Evolutionary conservation across 768 basidiomycete genomes (phyloP), one percentile per base, ranked within the genome.

Genomic region (Termitomyces sp.): DNA sequence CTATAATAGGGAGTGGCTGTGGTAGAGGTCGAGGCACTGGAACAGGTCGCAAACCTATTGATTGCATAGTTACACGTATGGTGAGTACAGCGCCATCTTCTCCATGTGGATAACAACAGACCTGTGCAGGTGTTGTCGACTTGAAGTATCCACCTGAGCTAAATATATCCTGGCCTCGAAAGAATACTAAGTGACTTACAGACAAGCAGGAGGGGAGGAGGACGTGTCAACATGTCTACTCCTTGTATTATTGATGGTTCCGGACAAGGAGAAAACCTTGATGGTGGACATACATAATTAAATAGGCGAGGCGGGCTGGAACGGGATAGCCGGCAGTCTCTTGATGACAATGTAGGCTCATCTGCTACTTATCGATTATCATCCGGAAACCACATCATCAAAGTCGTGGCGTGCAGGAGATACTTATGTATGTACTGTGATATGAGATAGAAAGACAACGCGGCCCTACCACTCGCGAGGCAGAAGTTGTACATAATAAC

Each of bases 181-280:
- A 4, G 25, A 15, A 45, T 32, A 11, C n/a, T n/a, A 15, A n/a
- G 29, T 15, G 15, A 67, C 71, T 51, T 53, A 76, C 74, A 66
- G 59, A 75, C 70, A 52, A 78, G 69, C 54, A 73, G 70, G 53
- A 76, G 73, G 42, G 73, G 72, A 61, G 72, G 71, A 56, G 76
- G 75, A 56, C 72, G 74, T 60, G 69, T 69, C 70, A 70, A 59
- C 62, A 59, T 70, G 67, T 66, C 68, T 66, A 60, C 66, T 67
- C 54, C 66, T 45, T 16, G 65, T 67, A 68, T 56, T 63, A 54
- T 56, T 64, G 41, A 69, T 72, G 73, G 75, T 75, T 68, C 73
- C 71, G 70, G 73, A 76, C 73, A 64, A 71, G 70, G 64, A 42
- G 59, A 56, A 60, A 60, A 13, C 15, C 46, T 22, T 49, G 53